Base-by-base conservation (phyloP, 2,329 filamentous ascomycete genomes). In the Cytospora leucostoma region DNA sequence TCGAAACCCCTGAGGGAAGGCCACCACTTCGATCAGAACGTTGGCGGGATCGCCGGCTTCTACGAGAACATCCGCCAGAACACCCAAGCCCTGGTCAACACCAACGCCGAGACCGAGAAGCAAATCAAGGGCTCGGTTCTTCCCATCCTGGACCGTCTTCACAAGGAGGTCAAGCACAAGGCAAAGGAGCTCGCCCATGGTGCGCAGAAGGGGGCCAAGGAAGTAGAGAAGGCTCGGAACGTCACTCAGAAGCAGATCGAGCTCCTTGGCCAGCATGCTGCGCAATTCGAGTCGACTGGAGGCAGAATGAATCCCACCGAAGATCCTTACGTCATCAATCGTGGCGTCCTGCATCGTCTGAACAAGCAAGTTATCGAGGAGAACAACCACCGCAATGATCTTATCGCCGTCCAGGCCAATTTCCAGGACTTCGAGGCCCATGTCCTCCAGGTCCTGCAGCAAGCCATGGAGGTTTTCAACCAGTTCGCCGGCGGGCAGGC, bases 151-250 rank as follows among this genome's bases (percentile, higher is more conserved):
- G 92, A 96, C 71, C 90, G 93, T 59, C 82, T 99, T 56, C 93
- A 98, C 80, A 89, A 92, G 75, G 95, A 98, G 76, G 95, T 99
- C 82, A 99, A 98, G 84, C 88, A 90, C 79, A 98, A 98, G 81
- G 84, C 86, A 67, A 98, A 98, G 81, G 93, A 97, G 77, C 84
- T 99, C 56, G 83, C 85, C 51, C 84, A 87, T 66, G 93, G 94
- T 10, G 92, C 91, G 27, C 85, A 88, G 66, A 97, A 96, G 81
- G 86, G 88, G 17, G 87, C 91, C 68, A 99, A 98, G 80, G 87
- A 92, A 57, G 93, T 99, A 27, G 92, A 97, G 66, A 97, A 96
- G 80, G 88, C 92, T 10, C 90, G 94, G 65, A 87, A 88, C 70
- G 80, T 79, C 7, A 97, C 94, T 0, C 94, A 99, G 80, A 97